phyloP scores from a whole-genome alignment of 2,329 filamentous ascomycete genomes.

The Trichoderma sp. region DNA sequence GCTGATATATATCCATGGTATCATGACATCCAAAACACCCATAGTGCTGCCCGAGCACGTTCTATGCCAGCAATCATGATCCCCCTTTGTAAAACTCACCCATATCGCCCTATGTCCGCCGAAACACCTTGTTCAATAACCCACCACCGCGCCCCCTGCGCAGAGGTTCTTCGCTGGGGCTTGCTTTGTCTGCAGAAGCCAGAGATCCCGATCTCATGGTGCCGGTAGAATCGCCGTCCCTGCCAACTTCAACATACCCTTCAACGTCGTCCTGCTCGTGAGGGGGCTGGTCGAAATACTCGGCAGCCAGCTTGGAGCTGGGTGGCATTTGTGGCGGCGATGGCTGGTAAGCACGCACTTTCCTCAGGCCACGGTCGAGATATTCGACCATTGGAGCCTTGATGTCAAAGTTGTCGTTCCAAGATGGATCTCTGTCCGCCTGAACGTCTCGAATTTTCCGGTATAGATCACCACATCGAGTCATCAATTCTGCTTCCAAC shows the following conservation, averaged over 20 bases:
- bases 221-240: slow-evolving; percentile 29
- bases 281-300: slow-evolving; percentile 35
- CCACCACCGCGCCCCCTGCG: slow-evolving; percentile 36
- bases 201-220: not conserved
- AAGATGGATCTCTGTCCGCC: slow-evolving; percentile 28
- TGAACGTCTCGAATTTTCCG: slow-evolving; percentile 46
- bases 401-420: slow-evolving; percentile 44
- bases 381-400: slow-evolving; percentile 53
- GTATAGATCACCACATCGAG: slow-evolving; percentile 49
- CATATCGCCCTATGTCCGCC: slow-evolving; percentile 30
- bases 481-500: slow-evolving; percentile 53
- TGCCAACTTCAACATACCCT: slow-evolving; percentile 41
- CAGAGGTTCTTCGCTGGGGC: slow-evolving; percentile 25
- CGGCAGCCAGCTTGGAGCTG: slow-evolving; percentile 37
- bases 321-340: slow-evolving; percentile 29
- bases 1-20: slow-evolving; percentile 7
- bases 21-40: slow-evolving; percentile 16
- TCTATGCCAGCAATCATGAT: slow-evolving; percentile 1
- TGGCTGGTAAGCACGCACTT: slow-evolving; percentile 41
- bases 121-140: slow-evolving; percentile 42
- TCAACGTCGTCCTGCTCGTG: slow-evolving; percentile 35
- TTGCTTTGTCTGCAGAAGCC: not conserved
- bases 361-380: slow-evolving; percentile 49
- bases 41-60: slow-evolving; percentile 4
- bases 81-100: not conserved